Percentiles rank a stretch among this genome's conserved stretches.
These are phyloP conservation scores for Lentinula boryana DNA, from an alignment of 768 basidiomycete genomes.

Conservation along the genomic window DNA sequence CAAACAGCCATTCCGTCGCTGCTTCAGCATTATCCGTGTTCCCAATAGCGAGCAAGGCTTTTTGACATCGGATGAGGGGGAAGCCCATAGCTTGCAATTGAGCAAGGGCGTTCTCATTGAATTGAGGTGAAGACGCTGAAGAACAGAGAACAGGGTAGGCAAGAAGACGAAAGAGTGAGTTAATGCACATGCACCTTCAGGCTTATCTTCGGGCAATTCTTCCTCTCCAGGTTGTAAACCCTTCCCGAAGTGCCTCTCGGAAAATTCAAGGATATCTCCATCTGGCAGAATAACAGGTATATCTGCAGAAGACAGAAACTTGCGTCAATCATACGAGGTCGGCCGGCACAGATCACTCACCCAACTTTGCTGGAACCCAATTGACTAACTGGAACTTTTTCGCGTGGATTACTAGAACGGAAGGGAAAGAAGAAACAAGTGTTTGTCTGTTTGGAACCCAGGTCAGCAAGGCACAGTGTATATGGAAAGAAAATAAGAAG, in stretches of 20 bases:
- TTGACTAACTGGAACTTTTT: constrained; percentile 94
- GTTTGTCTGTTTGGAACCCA: constrained; percentile 48
- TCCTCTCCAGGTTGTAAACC: constrained; percentile 69
- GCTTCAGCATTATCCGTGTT: constrained; percentile 57
- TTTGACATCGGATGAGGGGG: constrained; percentile 78
- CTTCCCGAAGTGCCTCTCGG: constrained; percentile 51
- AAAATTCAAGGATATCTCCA: constrained; percentile 53
- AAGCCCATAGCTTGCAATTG: constrained; percentile 91
- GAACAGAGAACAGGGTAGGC: constrained; percentile 21
- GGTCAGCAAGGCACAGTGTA: background rate
- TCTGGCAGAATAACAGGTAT: constrained; percentile 75
- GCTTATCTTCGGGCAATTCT: constrained; percentile 54
- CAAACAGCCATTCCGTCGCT: constrained; percentile 96
- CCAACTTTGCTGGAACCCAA: constrained; percentile 95
- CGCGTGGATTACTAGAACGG: constrained; percentile 82
- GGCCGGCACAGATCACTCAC: constrained; percentile 32
- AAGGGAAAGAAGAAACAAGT: constrained; percentile 77
- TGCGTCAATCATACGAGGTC: background rate
- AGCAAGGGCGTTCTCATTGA: constrained; percentile 68
- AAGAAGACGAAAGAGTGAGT: background rate
- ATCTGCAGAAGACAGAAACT: constrained; percentile 38
- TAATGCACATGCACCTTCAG: background rate
- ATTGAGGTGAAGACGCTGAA: constrained; percentile 37
- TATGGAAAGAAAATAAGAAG: background rate
- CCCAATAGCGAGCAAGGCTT: constrained; percentile 86